These are phyloP conservation scores for Annona cherimola DNA, from an alignment of 164 flowering plant genomes.

Conservation along the genomic window DNA sequence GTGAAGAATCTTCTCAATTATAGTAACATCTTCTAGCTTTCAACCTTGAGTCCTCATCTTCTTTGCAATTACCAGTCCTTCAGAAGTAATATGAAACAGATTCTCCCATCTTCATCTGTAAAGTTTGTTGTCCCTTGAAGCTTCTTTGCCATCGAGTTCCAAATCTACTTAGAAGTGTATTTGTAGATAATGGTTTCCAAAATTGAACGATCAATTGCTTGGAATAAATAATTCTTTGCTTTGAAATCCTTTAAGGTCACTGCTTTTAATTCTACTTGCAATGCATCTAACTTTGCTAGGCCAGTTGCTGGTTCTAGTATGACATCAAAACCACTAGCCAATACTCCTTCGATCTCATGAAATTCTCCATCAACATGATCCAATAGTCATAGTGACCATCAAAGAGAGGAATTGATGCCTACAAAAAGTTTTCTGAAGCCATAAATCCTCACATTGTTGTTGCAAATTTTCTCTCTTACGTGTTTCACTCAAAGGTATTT, in stretches of 20 bases:
- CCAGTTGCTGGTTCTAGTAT: not conserved
- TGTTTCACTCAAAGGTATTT: too few relatives aligned
- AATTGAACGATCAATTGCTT: not conserved
- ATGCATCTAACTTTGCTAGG: not conserved
- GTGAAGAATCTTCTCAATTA: conserved; percentile 8
- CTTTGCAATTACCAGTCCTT: conserved; percentile 7
- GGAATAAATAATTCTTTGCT: not conserved
- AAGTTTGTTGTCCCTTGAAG: conserved; percentile 6
- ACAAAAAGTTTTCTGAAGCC: not conserved
- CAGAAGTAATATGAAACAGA: conserved; percentile 2
- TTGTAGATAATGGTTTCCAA: not conserved
- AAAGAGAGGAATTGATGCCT: not conserved
- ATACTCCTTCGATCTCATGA: not conserved
- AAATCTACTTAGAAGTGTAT: not conserved
- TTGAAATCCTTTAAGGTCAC: not conserved
- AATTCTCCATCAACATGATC: not conserved
- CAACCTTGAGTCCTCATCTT: conserved; percentile 6
- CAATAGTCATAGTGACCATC: conserved; percentile 2
- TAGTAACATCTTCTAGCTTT: conserved; percentile 1
- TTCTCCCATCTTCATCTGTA: conserved; percentile 2
- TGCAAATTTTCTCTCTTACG: too few relatives aligned
- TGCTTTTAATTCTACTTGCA: not conserved
- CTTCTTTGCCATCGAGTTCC: not conserved
- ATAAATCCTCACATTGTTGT: not conserved
- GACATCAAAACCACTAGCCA: not conserved